Evolutionary conservation across 2,329 filamentous ascomycete species (phyloP), one percentile per base, ranked within the genome.

Genomic region (Colletotrichum tamarilloi): DNA sequence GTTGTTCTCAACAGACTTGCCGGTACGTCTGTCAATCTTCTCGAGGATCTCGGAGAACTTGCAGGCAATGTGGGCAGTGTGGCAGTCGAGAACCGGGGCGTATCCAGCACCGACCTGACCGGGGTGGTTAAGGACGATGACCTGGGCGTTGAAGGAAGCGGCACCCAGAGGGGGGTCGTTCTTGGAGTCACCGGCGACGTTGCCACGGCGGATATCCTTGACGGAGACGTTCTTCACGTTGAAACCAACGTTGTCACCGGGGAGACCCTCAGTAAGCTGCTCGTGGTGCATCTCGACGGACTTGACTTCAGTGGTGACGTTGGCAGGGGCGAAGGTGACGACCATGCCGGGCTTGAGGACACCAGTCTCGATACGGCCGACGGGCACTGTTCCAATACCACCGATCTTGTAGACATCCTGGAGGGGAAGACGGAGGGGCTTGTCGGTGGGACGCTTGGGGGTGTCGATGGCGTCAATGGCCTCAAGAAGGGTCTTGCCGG

Each of bases 191-290:
- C 95, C 95, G 83, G 94, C 94, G 82, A 99, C 97, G 93, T 99
- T 98, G 85, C 97, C 97, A 97, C 97, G 97, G 89, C 97, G 97
- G 85, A 99, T 98, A 87, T 99, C 97, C 95, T 99, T 99, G 90
- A 99, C 97, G 88, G 97, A 98, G 84, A 99, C 97, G 97, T 99
- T 99, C 95, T 99, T 99, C 90, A 99, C 96, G 94, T 99, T 99
- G 95, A 99, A 99, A 83, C 97, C 97, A 87, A 99, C 97, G 92
- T 99, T 99, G 94, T 99, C 97, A 93, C 97, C 97, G 84, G 97
- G 97, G 79, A 94, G 84, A 94, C 97, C 97, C 92, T 98, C 93
- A 79, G 86, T 76, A 81, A 99, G 95, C 93, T 98, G 95, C 92
- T 98, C 95, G 95, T 98, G 96, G 93, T 98, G 96, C 97, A 99